These are phyloP conservation scores for Phytophthora hybrid DNA, from an alignment of 352 stramenopile species.

Conservation along the genomic window DNA sequence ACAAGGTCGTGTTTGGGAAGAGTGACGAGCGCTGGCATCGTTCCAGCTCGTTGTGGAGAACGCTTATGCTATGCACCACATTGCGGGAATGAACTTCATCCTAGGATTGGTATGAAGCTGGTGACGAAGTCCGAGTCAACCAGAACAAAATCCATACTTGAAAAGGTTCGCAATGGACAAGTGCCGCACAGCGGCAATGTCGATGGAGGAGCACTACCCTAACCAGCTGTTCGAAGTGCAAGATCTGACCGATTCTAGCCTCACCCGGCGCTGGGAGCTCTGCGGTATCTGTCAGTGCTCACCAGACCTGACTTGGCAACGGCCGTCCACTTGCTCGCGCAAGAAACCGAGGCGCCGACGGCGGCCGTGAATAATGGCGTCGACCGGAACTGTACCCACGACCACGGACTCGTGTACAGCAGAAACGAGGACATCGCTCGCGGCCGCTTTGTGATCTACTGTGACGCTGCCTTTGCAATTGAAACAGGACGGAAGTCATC, in stretches of 20 bases:
- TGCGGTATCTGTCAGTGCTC: conserved; percentile 19
- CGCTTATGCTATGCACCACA: conserved; percentile 11
- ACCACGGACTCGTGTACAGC: not conserved
- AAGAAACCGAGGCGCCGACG: conserved; percentile 12
- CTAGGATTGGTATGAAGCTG: conserved; percentile 9
- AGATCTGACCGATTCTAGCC: conserved; percentile 12
- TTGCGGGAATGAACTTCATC: conserved; percentile 6
- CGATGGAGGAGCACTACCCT: conserved; percentile 19
- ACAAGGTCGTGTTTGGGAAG: conserved; percentile 30
- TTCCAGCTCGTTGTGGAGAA: conserved; percentile 16
- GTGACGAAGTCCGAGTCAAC: conserved; percentile 6
- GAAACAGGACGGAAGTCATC: not conserved
- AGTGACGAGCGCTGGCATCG: not conserved
- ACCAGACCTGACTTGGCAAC: conserved; percentile 22
- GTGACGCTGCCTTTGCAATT: not conserved
- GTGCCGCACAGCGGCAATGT: not conserved
- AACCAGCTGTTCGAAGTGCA: conserved; percentile 13
- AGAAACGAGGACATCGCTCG: not conserved
- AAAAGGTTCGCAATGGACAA: conserved; percentile 12
- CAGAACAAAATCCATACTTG: conserved; percentile 24
- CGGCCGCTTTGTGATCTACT: not conserved
- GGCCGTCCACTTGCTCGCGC: conserved; percentile 13
- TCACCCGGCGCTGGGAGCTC: conserved; percentile 13
- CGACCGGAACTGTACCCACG: not conserved
- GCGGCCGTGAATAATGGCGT: conserved; percentile 10